A percentile compares a stretch with the other conserved stretches of the same genome.
Conservation (phyloP, 2,329 filamentous ascomycete genomes). For the Tolypocladium guangdongense region DNA sequence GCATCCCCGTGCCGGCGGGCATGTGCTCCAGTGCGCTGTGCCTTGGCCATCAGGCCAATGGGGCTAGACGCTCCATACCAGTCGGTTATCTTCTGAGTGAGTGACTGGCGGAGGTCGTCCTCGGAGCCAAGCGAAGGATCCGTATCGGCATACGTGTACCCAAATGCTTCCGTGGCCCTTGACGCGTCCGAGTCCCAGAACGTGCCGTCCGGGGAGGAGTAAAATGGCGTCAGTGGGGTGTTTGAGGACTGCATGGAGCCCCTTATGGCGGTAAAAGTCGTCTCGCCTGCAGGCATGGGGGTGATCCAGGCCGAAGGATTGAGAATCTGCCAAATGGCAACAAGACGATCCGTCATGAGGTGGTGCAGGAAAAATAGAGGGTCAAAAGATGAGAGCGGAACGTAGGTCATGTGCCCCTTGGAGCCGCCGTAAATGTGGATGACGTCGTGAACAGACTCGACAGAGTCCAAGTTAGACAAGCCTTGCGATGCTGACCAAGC, state of each 20-base stretch:
- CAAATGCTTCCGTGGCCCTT: conserved; percentile 49
- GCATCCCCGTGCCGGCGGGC: background rate
- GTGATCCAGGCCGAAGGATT: conserved; percentile 58
- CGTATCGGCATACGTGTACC: conserved; percentile 65
- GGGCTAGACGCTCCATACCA: conserved; percentile 26
- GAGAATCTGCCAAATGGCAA: conserved; percentile 67
- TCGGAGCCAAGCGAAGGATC: conserved; percentile 12
- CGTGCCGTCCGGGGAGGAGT: conserved; percentile 39
- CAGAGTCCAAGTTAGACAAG: conserved; percentile 45
- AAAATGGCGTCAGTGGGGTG: conserved; percentile 58
- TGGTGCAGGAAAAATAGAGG: conserved; percentile 74
- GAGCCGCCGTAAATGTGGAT: conserved; percentile 49
- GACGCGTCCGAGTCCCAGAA: conserved; percentile 60
- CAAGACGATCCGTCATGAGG: conserved; percentile 61
- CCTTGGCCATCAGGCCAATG: conserved; percentile 8
- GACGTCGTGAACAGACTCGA: conserved; percentile 54
- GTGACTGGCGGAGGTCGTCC: conserved; percentile 18
- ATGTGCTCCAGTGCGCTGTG: background rate
- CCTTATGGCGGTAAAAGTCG: conserved; percentile 48
- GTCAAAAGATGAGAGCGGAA: conserved; percentile 66
- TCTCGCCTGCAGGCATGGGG: conserved; percentile 40
- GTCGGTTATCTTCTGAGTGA: conserved; percentile 39
- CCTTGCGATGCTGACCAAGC: conserved; percentile 42
- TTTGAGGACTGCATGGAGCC: conserved; percentile 43
- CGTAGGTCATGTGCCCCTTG: conserved; percentile 59